Evolutionary conservation across 305 asterid genomes (phyloP), one percentile per base, ranked within the genome.

Genomic region (Salvia sclarea): DNA sequence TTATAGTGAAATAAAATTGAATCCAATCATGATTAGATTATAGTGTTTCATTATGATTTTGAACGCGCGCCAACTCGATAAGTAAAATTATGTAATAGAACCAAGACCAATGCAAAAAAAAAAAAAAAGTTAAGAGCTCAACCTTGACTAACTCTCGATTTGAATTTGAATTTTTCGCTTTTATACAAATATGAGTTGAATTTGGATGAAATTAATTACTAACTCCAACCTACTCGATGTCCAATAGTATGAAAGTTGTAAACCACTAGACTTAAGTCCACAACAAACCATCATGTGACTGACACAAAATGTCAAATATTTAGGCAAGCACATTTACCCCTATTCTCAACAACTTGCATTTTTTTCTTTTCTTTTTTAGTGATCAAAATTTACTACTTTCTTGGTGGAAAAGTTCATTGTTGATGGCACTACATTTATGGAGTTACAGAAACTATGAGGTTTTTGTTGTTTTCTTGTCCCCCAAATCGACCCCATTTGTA

Each of bases 401-500:
- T 37, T 48, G 57, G 58, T 49, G 62, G 22, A 28, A 55, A 64
- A 48, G 24, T 64, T 31, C 6, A 54, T 31, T 35, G 8, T 72
- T 70, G 56, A 61, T 47, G 22, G 49, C 5, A 13, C 60, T 47
- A 35, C 68, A 69, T 58, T 53, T 66, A 68, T 52, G 45, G 55
- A 43, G 45, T 43, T 14, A 10, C 41, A 24, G 45, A 68, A 74
- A 50, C 53, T 53, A 31, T 48, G 44, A 33, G 54, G 28, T 8
- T 68, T 25, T 61, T 68, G 38, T 22, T 68, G 61, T 68, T 60
- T 74, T 53, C 31, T 14, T 74, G 79, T 74, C 74, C 67, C 79
- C 75, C 18, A 43, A 53, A 21, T 48, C 28, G n/a, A 52, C 49
- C 70, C 37, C 74, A 68, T 3, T 54, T 12, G 20, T 67, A 22